Evolutionary conservation across 2,329 filamentous ascomycete genomes (phyloP).

Genomic region (Clonostachys byssicola): DNA sequence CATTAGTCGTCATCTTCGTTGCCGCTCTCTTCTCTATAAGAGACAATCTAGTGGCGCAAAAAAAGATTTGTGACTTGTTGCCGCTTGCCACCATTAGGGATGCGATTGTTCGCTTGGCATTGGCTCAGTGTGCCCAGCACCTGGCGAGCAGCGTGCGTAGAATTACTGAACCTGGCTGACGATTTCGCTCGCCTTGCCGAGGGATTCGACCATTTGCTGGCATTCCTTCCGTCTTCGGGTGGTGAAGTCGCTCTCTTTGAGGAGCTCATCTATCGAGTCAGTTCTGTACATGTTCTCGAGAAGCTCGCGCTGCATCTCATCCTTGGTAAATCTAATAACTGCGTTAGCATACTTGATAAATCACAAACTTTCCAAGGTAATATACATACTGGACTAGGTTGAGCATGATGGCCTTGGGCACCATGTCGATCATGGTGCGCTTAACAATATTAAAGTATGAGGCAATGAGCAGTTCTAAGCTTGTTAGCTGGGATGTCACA

Average conservation of each 20-base stretch:
- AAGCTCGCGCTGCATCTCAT: constrained; percentile 97
- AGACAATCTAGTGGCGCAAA: too few relatives aligned
- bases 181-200: constrained; percentile 88
- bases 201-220: constrained; percentile 97
- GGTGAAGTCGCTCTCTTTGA: constrained; percentile 98
- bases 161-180: constrained; percentile 72
- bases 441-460: constrained; percentile 99
- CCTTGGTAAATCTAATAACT: constrained; percentile 74
- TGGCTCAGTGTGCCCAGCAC: too few relatives aligned
- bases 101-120: too few relatives aligned
- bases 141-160: too few relatives aligned
- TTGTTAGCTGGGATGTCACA: too few relatives aligned
- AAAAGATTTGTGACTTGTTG: too few relatives aligned
- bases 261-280: constrained; percentile 83
- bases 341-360: not conserved
- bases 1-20: too few relatives aligned
- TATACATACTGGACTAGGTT: constrained; percentile 83
- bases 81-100: too few relatives aligned
- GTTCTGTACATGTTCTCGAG: constrained; percentile 96
- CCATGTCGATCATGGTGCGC: constrained; percentile 99
- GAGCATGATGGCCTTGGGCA: constrained; percentile 98
- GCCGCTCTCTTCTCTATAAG: too few relatives aligned
- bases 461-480: constrained; percentile 80
- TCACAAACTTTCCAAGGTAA: not conserved
- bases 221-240: constrained; percentile 94